These are phyloP conservation scores for Cordia subcordata DNA, from an alignment of 257 asterid genomes.

Conservation along the genomic window DNA sequence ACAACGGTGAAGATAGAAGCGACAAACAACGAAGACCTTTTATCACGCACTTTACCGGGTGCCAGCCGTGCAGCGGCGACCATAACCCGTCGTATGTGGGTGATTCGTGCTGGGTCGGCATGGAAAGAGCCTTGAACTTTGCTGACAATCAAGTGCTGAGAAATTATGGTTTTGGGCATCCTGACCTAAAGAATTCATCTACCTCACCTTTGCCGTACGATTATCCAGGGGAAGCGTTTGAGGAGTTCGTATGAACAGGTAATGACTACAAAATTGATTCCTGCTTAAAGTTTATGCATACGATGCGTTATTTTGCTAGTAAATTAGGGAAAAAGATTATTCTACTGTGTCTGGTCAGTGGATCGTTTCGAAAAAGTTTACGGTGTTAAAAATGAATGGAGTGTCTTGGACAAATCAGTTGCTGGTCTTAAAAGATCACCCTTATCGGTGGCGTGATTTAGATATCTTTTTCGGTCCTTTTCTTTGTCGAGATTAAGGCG, in stretches of 20 bases:
- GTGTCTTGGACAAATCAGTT: no score
- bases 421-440: no score
- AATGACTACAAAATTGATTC: no score
- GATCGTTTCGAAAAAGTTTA: no score
- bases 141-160: conserved; percentile 73
- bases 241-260: conserved; percentile 10
- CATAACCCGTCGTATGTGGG: conserved; percentile 51
- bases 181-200: conserved; percentile 26
- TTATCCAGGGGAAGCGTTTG: conserved; percentile 24
- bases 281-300: no score
- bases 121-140: conserved; percentile 66
- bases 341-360: no score
- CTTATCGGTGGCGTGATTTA: no score
- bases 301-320: no score
- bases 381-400: no score
- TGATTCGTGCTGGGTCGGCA: conserved; percentile 49
- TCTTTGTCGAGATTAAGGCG: no score
- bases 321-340: no score
- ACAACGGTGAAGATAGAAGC: conserved; percentile 18
- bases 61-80: conserved; percentile 85
- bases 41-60: conserved; percentile 81
- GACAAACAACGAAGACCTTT: conserved; percentile 63
- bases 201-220: conserved; percentile 40
- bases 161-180: conserved; percentile 52
- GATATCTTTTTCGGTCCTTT: no score